Conservation (phyloP, 2,329 filamentous ascomycete genomes). For the Lachnellula subtilissima region DNA sequence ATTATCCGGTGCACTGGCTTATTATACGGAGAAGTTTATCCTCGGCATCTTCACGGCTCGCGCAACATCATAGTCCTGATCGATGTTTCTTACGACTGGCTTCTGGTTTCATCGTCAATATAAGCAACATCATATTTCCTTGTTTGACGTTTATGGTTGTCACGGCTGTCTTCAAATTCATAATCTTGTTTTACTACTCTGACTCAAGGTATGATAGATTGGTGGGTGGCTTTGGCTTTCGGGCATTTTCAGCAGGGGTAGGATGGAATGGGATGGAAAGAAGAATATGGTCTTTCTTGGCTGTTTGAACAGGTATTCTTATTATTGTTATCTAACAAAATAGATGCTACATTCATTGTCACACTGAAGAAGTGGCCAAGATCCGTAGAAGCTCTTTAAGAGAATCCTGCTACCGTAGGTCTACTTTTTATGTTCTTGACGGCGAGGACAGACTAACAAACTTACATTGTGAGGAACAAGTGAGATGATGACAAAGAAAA, state of each 20-base stretch:
- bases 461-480: too few species aligned
- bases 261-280: neutral
- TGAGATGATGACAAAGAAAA: too few species aligned
- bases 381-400: too few species aligned
- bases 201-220: neutral
- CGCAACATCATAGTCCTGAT: neutral
- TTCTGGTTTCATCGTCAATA: neutral
- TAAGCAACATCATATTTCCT: neutral
- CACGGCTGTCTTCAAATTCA: neutral
- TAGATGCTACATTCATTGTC: too few species aligned
- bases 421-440: too few species aligned
- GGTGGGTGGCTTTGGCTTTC: neutral
- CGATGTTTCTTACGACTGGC: too few species aligned
- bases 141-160: neutral
- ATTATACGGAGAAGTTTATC: neutral
- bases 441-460: too few species aligned
- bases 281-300: neutral
- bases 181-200: neutral
- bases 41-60: neutral
- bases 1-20: neutral
- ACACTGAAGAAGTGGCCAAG: too few species aligned
- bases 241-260: neutral
- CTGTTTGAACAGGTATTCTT: neutral
- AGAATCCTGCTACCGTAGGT: too few species aligned
- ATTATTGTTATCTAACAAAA: too few species aligned